These are phyloP conservation scores for Cercospora zeina DNA, from an alignment of 2,329 filamentous ascomycete genomes.

Conservation along the genomic window DNA sequence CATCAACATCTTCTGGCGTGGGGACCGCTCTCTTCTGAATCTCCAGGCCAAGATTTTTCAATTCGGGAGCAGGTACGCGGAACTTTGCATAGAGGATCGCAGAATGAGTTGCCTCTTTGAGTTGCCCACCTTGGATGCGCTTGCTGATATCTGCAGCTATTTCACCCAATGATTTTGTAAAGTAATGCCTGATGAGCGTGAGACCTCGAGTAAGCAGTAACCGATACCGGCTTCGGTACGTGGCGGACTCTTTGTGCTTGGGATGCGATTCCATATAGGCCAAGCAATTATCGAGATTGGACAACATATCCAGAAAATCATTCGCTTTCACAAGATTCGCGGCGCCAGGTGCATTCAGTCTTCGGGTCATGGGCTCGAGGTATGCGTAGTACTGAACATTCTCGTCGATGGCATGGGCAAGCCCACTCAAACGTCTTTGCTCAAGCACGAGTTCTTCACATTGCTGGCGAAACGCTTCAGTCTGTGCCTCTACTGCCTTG, in stretches of 20 bases:
- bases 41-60: slow-evolving; percentile 66
- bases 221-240: slow-evolving; percentile 84
- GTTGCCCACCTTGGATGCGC: slow-evolving; percentile 64
- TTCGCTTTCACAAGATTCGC: slow-evolving; percentile 79
- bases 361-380: slow-evolving; percentile 82
- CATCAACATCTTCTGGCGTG: slow-evolving; percentile 42
- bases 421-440: slow-evolving; percentile 72
- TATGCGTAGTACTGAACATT: slow-evolving; percentile 96
- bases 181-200: slow-evolving; percentile 66
- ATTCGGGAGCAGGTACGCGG: slow-evolving; percentile 63
- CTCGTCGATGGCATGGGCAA: slow-evolving; percentile 81
- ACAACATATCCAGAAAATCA: slow-evolving; percentile 84
- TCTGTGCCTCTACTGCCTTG: slow-evolving; percentile 82
- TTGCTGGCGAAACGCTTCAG: slow-evolving; percentile 86
- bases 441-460: slow-evolving; percentile 85
- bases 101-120: slow-evolving; percentile 71
- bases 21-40: slow-evolving; percentile 67
- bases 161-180: slow-evolving; percentile 63
- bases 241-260: slow-evolving; percentile 80
- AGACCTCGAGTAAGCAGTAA: slow-evolving; percentile 71
- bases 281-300: slow-evolving; percentile 84
- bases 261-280: slow-evolving; percentile 87
- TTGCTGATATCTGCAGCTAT: slow-evolving; percentile 63
- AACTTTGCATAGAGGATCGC: slow-evolving; percentile 72
- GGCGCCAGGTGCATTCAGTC: slow-evolving; percentile 88